phyloP scores from a whole-genome alignment of 176 grass and related monocot species.

The Oryza punctata region DNA sequence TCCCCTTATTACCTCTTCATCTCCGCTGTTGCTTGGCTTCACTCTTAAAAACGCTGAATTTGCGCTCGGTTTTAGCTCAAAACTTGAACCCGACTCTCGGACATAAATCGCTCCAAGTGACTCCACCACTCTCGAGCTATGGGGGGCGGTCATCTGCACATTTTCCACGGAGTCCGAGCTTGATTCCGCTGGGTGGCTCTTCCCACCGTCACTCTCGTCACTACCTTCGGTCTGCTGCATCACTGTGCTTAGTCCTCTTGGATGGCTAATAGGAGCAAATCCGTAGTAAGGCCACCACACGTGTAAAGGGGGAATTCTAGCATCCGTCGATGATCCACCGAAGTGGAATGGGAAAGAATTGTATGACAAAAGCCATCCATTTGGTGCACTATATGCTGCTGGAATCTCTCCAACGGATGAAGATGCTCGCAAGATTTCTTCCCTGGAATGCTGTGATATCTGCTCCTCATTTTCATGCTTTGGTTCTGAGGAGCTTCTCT shows the following conservation, averaged over 20 bases:
- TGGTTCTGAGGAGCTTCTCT: slow-evolving; percentile 27
- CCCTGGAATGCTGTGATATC: background rate
- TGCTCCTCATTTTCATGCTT: background rate
- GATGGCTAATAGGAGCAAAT: slow-evolving; percentile 14
- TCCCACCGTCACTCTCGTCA: slow-evolving; percentile 1
- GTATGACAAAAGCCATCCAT: slow-evolving; percentile 29
- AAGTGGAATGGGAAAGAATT: slow-evolving; percentile 25
- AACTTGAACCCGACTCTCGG: background rate
- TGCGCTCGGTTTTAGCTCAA: slow-evolving; percentile 48
- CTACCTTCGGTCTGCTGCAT: background rate
- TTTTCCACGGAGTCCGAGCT: slow-evolving; percentile 17
- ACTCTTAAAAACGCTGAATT: slow-evolving; percentile 61
- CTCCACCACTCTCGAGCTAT: background rate
- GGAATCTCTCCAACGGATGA: background rate
- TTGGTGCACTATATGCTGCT: slow-evolving; percentile 30
- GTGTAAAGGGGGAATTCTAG: slow-evolving; percentile 37
- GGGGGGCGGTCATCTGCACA: background rate
- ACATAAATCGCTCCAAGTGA: background rate
- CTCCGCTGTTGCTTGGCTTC: slow-evolving; percentile 34
- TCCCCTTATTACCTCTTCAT: slow-evolving; percentile 41
- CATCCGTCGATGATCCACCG: slow-evolving; percentile 9
- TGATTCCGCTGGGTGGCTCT: slow-evolving; percentile 23
- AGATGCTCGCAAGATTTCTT: slow-evolving; percentile 11
- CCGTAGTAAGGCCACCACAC: slow-evolving; percentile 48
- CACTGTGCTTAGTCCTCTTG: background rate